Conservation (phyloP, 495 filamentous ascomycete genomes). For the Monascus purpureus region DNA sequence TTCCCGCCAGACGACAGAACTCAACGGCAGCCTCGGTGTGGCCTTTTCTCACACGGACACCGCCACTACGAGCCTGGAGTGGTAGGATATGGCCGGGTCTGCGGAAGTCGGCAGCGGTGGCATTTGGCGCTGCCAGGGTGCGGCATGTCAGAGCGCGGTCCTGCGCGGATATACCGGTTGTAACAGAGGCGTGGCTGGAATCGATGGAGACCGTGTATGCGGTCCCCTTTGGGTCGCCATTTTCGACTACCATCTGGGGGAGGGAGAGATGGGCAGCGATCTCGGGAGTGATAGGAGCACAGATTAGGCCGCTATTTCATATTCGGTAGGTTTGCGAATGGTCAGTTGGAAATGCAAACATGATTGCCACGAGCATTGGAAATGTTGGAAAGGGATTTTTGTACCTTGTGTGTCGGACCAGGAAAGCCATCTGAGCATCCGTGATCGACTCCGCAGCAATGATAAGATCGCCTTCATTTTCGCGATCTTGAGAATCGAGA, state of each 20-base stretch:
- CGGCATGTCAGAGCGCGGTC: constrained; percentile 76
- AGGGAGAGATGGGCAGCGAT: constrained; percentile 55
- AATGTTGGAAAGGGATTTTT: constrained; percentile 2
- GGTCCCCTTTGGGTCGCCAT: constrained; percentile 74
- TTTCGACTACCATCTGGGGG: constrained; percentile 78
- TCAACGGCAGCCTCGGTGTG: constrained; percentile 92
- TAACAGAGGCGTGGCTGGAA: constrained; percentile 52
- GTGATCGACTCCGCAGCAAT: constrained; percentile 82
- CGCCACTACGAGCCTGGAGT: constrained; percentile 63
- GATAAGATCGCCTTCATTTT: constrained; percentile 97
- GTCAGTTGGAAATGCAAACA: neutral
- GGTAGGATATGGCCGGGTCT: constrained; percentile 88
- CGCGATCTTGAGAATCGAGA: constrained; percentile 76
- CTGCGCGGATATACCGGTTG: constrained; percentile 80
- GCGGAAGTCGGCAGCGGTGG: constrained; percentile 48
- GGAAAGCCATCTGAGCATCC: constrained; percentile 82
- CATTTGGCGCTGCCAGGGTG: constrained; percentile 53
- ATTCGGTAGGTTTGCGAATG: too few species aligned
- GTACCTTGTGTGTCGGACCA: constrained; percentile 69
- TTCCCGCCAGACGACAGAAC: constrained; percentile 69
- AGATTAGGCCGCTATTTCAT: constrained; percentile 65
- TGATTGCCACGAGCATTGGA: neutral
- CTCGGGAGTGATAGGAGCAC: constrained; percentile 61
- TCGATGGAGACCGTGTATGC: constrained; percentile 88
- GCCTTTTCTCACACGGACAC: constrained; percentile 61